Evolutionary conservation across 257 asterid species (phyloP), one percentile per base, ranked within the genome.

Genomic region (Gentiana dahurica): DNA sequence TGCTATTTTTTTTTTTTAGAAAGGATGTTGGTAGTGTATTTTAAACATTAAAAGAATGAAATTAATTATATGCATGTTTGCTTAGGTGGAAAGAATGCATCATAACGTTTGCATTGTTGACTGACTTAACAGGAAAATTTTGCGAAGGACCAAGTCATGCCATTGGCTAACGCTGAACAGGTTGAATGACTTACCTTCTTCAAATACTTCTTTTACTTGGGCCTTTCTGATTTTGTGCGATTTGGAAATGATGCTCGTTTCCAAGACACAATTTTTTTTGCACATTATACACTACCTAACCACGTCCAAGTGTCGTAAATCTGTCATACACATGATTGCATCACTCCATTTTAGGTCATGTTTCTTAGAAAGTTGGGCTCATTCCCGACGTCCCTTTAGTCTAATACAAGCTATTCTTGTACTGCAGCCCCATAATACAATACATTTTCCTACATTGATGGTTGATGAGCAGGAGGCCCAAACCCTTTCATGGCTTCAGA

Each of bases 121-220:
- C 12, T 44, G 10, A 15, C 49, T 68, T 65, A 66, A 62, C 75
- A 71, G 78, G 92, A 84, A 50, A 75, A 65, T 71, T 64, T 75
- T 55, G 67, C 58, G 32, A 79, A 78, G 65, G 72, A 69, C 11
- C 80, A 81, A 7, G 58, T 69, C 47, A 50, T 76, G 66, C 81
- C 84, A 45, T 73, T 72, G 35, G 82, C 80, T 54, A 79, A 85
- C 83, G 61, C 78, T 15, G 66, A 67, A 77, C 88, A 79, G 84
- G 90, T 81, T 36, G 53, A 60, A 46, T 39, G 52, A 55, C 33
- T 63, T 33, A 61, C 8, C 54, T 56, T 38, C 53, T 45, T 10
- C 6, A 39, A 41, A 41, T 24, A 41, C 6, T 2, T 41, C 11
- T 41, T 41, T 41, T 41, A 41, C 46, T 5, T 41, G 46, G 8